Conservation (phyloP, 768 basidiomycete species). For the Podaxis sp. region DNA sequence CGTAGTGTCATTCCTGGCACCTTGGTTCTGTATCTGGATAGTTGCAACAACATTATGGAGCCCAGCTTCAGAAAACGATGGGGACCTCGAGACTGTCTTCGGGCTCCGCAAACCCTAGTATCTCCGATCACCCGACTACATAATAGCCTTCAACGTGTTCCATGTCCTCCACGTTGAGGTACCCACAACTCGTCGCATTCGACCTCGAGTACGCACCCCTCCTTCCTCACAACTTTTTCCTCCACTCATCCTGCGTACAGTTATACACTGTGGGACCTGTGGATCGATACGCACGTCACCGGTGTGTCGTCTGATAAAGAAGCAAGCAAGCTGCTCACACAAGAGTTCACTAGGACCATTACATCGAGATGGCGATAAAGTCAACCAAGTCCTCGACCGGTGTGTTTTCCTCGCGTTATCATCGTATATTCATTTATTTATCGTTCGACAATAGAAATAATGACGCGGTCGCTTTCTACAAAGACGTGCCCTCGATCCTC, state of each 20-base stretch:
- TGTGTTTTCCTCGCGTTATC: conserved; percentile 19
- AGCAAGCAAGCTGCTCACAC: not conserved
- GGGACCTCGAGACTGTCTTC: not conserved
- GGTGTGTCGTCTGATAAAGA: conserved; percentile 31
- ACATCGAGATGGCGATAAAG: conserved; percentile 40
- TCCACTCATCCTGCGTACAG: conserved; percentile 32
- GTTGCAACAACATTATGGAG: not conserved
- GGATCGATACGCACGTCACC: conserved; percentile 80
- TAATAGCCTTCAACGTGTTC: not conserved
- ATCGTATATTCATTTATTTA: not conserved
- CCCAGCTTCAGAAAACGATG: not conserved
- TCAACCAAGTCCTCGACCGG: conserved; percentile 55
- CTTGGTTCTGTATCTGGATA: not conserved
- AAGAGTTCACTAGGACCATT: conserved; percentile 45
- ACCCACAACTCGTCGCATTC: conserved; percentile 71
- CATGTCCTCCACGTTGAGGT: not conserved
- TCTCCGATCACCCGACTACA: not conserved
- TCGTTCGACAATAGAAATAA: conserved; percentile 42
- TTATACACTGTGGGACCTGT: conserved; percentile 85
- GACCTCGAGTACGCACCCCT: conserved; percentile 65
- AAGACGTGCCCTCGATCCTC: conserved; percentile 74
- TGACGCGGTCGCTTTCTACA: conserved; percentile 66
- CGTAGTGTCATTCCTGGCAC: no score
- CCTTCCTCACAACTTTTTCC: not conserved
- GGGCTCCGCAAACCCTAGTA: not conserved